Conservation (phyloP, 495 filamentous ascomycete genomes). For the Acidomyces sp. region DNA sequence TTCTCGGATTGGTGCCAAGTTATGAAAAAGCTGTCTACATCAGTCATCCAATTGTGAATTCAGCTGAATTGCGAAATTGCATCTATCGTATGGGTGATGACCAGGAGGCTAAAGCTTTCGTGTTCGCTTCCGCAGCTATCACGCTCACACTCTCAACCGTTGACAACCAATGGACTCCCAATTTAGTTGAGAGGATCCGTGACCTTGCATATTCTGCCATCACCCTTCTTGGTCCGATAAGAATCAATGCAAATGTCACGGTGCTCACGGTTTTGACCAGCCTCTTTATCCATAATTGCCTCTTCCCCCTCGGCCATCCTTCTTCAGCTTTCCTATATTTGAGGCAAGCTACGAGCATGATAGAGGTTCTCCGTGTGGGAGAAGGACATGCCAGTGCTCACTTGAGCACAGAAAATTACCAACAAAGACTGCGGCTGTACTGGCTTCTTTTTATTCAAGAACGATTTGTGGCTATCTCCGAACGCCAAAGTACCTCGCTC, state of each 20-base stretch:
- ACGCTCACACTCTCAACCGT: constrained; percentile 18
- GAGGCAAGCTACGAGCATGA: constrained; percentile 47
- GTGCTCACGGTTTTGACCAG: constrained; percentile 15
- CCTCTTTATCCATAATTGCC: constrained; percentile 21
- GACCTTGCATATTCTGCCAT: constrained; percentile 3
- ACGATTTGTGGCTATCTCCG: constrained; percentile 20
- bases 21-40: constrained; percentile 19
- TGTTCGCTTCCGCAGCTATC: constrained; percentile 18
- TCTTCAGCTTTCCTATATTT: constrained; percentile 49
- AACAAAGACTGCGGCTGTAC: constrained; percentile 45
- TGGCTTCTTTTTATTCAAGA: constrained; percentile 48
- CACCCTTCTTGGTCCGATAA: not conserved
- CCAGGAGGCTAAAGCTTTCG: constrained; percentile 17
- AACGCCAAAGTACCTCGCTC: constrained; percentile 16
- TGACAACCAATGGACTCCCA: too few relatives aligned
- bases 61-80: constrained; percentile 13
- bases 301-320: constrained; percentile 24
- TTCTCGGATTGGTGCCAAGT: constrained; percentile 19
- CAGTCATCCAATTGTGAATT: constrained; percentile 20
- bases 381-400: constrained; percentile 36
- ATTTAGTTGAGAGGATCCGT: too few relatives aligned
- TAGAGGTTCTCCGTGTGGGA: constrained; percentile 46
- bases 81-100: constrained; percentile 17
- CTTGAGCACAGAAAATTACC: too few relatives aligned
- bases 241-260: constrained; percentile 1